Evolutionary conservation across 305 asterid genomes (phyloP).

Genomic region (Stenogyne calaminthoides): DNA sequence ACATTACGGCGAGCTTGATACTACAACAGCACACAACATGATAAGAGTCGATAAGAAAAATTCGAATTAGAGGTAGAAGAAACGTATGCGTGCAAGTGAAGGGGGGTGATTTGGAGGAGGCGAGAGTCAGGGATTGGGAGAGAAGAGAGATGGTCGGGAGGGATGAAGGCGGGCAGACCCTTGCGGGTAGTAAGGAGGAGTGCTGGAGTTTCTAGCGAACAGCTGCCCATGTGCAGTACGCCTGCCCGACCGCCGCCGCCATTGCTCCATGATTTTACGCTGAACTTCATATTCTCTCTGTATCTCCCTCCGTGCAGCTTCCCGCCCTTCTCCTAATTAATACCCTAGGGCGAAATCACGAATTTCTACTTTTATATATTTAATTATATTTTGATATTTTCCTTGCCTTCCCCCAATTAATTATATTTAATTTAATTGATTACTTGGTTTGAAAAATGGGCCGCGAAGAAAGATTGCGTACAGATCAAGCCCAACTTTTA

Average conservation of each 20-base stretch:
- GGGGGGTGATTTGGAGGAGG: slow-evolving; percentile 81
- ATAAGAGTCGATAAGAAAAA: background rate
- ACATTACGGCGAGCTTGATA: background rate
- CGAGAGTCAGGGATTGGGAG: slow-evolving; percentile 77
- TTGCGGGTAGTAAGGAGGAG: slow-evolving; percentile 81
- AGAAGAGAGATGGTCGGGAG: slow-evolving; percentile 84
- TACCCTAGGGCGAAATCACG: background rate
- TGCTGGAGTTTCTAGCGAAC: slow-evolving; percentile 77
- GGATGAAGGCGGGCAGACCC: slow-evolving; percentile 77
- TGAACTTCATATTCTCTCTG: slow-evolving; percentile 60
- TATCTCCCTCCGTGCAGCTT: background rate
- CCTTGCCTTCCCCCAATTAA: too few relatives aligned
- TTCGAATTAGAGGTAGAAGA: background rate
- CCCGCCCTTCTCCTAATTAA: background rate
- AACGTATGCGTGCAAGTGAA: slow-evolving; percentile 58
- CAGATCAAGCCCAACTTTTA: too few relatives aligned
- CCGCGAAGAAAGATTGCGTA: too few relatives aligned
- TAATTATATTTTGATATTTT: too few relatives aligned
- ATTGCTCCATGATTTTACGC: slow-evolving; percentile 63
- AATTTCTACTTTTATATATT: too few relatives aligned
- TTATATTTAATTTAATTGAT: too few relatives aligned
- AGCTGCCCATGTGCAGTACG: slow-evolving; percentile 55
- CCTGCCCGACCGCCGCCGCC: slow-evolving; percentile 81
- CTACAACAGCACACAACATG: background rate
- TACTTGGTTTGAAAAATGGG: too few relatives aligned